phyloP scores from a whole-genome alignment of 805 yeast genomes.

The Candida peoriensis region DNA sequence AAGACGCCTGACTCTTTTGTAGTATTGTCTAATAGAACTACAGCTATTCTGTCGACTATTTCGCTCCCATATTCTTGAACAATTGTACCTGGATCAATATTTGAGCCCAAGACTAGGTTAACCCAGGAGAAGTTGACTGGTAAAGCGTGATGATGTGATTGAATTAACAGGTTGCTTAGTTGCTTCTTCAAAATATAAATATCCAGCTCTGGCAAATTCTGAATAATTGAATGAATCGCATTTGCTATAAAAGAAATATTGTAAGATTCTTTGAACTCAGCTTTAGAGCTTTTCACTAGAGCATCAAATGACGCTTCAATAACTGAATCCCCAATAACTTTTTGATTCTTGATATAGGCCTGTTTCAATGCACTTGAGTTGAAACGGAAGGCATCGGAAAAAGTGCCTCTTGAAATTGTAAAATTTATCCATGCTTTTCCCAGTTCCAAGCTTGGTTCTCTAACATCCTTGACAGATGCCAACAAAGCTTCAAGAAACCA shows the following conservation, averaged over 20 bases:
- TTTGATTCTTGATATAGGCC: slow-evolving; percentile 32
- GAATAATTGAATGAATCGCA: slow-evolving; percentile 35
- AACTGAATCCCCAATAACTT: slow-evolving; percentile 38
- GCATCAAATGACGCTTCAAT: slow-evolving; percentile 36
- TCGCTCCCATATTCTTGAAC: slow-evolving; percentile 30
- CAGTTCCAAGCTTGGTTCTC: slow-evolving; percentile 16
- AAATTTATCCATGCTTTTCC: slow-evolving; percentile 46
- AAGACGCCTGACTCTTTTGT: slow-evolving; percentile 35
- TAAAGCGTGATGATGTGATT: slow-evolving; percentile 39
- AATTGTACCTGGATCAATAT: slow-evolving; percentile 59
- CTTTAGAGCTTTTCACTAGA: slow-evolving; percentile 11
- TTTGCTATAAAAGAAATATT: slow-evolving; percentile 29
- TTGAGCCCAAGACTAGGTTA: slow-evolving; percentile 55
- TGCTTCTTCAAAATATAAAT: slow-evolving; percentile 25
- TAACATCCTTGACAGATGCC: slow-evolving; percentile 24
- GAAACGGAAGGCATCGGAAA: slow-evolving; percentile 10
- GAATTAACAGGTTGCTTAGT: slow-evolving; percentile 36
- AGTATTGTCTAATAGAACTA: slow-evolving; percentile 15
- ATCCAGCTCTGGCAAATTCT: slow-evolving; percentile 14
- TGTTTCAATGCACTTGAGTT: slow-evolving; percentile 24
- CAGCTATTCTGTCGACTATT: slow-evolving; percentile 17
- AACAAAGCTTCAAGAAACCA: slow-evolving; percentile 50
- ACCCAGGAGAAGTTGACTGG: slow-evolving; percentile 64
- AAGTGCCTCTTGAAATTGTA: slow-evolving; percentile 33
- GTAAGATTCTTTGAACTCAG: slow-evolving; percentile 17